Evolutionary conservation across 2,329 filamentous ascomycete genomes (phyloP).

Genomic region (Calonectria pseudoreteaudii): DNA sequence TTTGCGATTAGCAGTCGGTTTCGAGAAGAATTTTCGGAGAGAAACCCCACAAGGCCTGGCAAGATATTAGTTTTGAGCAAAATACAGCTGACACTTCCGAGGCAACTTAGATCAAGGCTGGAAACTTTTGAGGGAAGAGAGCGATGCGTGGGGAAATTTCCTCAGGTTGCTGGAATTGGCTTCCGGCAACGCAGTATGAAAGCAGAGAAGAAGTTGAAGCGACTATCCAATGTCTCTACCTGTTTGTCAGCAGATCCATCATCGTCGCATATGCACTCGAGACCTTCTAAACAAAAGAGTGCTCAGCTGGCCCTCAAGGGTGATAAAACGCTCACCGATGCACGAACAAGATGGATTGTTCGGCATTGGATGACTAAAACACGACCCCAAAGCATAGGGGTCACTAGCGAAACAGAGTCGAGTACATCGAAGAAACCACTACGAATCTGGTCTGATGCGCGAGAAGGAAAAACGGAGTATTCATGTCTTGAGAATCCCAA

Average conservation of each 20-base stretch:
- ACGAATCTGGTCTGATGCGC: constrained; percentile 48
- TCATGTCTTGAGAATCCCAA: constrained; percentile 35
- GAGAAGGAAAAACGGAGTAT: constrained; percentile 42
- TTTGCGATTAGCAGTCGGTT: constrained; percentile 53
- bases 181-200: neutral
- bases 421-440: constrained; percentile 36
- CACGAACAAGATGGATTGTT: constrained; percentile 33
- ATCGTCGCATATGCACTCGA: constrained; percentile 21
- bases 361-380: constrained; percentile 36
- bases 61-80: constrained; percentile 50
- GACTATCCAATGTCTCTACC: constrained; percentile 33
- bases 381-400: constrained; percentile 13
- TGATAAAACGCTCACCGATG: constrained; percentile 24
- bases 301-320: constrained; percentile 24
- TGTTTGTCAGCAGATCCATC: constrained; percentile 25
- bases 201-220: constrained; percentile 23
- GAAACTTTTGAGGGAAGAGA: neutral
- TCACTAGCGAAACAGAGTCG: neutral
- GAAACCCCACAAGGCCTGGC: constrained; percentile 11
- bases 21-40: constrained; percentile 51
- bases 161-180: neutral
- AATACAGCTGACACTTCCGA: constrained; percentile 50
- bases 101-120: constrained; percentile 40
- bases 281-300: neutral
- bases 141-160: too few relatives aligned